These are phyloP conservation scores for Vitis hybrid DNA, from an alignment of 177 flowering plant genomes.

Conservation along the genomic window DNA sequence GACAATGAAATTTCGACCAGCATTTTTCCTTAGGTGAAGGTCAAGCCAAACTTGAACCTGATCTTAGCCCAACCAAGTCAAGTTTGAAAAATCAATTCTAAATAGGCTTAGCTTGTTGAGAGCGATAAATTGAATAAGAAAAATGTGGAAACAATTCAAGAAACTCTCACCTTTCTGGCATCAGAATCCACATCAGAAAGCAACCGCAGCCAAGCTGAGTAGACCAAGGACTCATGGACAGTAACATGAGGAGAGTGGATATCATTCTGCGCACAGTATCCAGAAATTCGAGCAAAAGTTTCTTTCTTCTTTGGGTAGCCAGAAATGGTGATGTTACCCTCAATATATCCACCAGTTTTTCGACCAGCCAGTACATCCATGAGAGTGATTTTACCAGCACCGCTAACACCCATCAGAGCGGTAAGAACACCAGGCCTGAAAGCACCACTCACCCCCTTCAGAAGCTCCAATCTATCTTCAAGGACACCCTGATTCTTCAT, in stretches of 20 bases:
- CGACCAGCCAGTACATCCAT: constrained; percentile 59
- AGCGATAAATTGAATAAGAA: no score
- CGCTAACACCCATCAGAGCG: constrained; percentile 56
- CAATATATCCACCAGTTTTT: constrained; percentile 59
- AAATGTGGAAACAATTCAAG: background rate
- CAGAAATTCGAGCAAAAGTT: constrained; percentile 61
- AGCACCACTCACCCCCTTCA: constrained; percentile 44
- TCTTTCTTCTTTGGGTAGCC: constrained; percentile 61
- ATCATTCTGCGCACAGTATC: constrained; percentile 67
- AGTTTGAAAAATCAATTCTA: no score
- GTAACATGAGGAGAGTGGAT: constrained; percentile 64
- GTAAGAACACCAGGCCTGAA: constrained; percentile 54
- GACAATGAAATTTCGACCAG: background rate
- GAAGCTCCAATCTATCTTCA: constrained; percentile 39
- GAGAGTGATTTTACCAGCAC: constrained; percentile 54
- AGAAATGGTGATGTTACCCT: constrained; percentile 43
- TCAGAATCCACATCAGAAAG: constrained; percentile 33
- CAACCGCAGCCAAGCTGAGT: constrained; percentile 61
- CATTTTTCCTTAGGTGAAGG: background rate
- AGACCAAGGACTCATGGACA: constrained; percentile 47
- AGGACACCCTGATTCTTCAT: constrained; percentile 40
- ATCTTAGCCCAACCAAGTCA: no score
- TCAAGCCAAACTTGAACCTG: background rate
- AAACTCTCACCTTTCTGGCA: constrained; percentile 38
- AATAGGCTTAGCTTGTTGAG: no score